Conservation (phyloP, 1,284 basidiomycete genomes). For the Fomitopsis pinicola region DNA sequence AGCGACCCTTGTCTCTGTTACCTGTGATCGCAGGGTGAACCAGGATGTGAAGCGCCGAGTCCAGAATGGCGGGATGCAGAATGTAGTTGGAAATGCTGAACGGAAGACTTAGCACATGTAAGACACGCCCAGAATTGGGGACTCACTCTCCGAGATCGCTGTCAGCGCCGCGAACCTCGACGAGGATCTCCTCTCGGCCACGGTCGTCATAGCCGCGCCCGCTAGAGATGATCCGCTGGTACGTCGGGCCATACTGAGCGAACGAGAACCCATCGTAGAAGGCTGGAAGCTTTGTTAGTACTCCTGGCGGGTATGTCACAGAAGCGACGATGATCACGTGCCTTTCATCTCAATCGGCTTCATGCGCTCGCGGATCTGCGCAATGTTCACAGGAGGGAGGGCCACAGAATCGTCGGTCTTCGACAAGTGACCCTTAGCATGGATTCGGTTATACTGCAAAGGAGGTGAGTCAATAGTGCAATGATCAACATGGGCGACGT, state of each 20-base stretch:
- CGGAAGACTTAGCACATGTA: neutral
- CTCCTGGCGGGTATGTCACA: no score
- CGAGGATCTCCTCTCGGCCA: slow-evolving; percentile 9
- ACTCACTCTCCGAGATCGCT: slow-evolving; percentile 7
- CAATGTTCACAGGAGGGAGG: neutral
- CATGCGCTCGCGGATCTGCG: slow-evolving; percentile 3
- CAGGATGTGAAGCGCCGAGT: slow-evolving; percentile 30
- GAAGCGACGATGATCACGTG: neutral
- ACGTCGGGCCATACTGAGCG: slow-evolving; percentile 11
- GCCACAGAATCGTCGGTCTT: neutral
- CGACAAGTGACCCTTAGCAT: slow-evolving; percentile 5
- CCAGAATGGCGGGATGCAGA: slow-evolving; percentile 38
- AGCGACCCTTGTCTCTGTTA: slow-evolving; percentile 20
- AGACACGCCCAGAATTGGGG: neutral
- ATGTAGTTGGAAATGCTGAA: neutral
- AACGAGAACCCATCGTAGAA: slow-evolving; percentile 13
- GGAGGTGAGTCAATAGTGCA: neutral
- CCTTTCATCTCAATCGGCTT: slow-evolving; percentile 7
- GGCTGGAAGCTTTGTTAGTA: neutral
- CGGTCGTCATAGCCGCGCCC: slow-evolving; percentile 1
- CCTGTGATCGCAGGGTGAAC: slow-evolving; percentile 25
- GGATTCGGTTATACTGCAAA: slow-evolving; percentile 4
- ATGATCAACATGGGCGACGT: neutral
- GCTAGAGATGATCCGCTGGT: slow-evolving; percentile 5
- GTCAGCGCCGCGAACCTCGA: slow-evolving; percentile 6